Conservation (phyloP, 2,329 filamentous ascomycete genomes). For the Calonectria montana region DNA sequence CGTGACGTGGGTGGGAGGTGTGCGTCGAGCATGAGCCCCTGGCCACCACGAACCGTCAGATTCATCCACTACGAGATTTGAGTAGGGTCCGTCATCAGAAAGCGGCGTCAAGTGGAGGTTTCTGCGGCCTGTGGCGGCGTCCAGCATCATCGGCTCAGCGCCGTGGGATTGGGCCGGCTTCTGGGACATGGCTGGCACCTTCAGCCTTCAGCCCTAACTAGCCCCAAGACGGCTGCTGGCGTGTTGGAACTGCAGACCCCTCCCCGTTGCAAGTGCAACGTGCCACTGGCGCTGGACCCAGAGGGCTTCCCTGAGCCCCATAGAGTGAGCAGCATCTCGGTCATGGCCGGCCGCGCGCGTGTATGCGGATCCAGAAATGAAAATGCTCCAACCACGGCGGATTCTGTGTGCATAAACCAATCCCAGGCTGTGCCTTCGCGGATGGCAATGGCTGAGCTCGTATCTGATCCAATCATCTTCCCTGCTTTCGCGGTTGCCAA, state of each 20-base stretch:
- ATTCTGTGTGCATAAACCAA: conserved; percentile 5
- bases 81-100: background rate
- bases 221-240: conserved; percentile 8
- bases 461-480: conserved; percentile 6
- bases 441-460: background rate
- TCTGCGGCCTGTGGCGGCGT: background rate
- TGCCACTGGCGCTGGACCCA: conserved; percentile 17
- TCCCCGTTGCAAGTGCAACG: conserved; percentile 22
- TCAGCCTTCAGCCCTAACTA: conserved; percentile 24
- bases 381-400: background rate
- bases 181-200: conserved; percentile 11
- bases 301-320: conserved; percentile 1
- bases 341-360: conserved; percentile 17
- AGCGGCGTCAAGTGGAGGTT: conserved; percentile 6
- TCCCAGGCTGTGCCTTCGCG: conserved; percentile 9
- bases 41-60: conserved; percentile 24
- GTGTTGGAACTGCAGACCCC: conserved; percentile 3
- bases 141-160: conserved; percentile 3
- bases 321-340: conserved; percentile 13
- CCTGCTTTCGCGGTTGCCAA: conserved; percentile 1
- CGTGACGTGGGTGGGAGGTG: conserved; percentile 4
- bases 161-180: conserved; percentile 1
- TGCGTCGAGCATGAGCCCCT: conserved; percentile 18
- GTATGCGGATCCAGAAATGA: conserved; percentile 9
- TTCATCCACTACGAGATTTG: conserved; percentile 15